Base-by-base conservation (phyloP, 1,284 basidiomycete genomes). In the Cutaneotrichosporon spelunceum region DNA sequence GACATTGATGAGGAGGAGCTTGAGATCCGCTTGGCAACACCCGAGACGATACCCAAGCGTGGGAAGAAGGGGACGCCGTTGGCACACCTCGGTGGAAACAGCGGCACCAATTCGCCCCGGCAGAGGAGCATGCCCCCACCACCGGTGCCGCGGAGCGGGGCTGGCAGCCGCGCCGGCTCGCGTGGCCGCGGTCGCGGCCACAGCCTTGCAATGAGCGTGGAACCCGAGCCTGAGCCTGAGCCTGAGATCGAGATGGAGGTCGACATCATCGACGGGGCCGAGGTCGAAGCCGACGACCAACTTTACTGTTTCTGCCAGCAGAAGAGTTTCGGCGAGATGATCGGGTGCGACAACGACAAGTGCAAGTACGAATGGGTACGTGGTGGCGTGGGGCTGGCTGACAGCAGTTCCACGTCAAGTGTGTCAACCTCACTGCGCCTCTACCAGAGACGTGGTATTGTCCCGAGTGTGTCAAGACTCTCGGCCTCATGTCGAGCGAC, bases 301-400 rank as follows among this genome's bases (percentile, higher is more conserved):
- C 83, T 85, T 21, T 98, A 98, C 78, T 98, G 93, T 79, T 85
- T 88, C 82, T 97, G 93, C 77, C 84, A 91, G 70, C 84, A 88
- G 24, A 84, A 88, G 64, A 92, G 90, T 72, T 94, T 88, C 72
- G 93, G 93, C 34, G 89, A 94, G 77, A 97, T 97, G 93, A 91
- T 97, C 71, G 93, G 87, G 4, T 97, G 93, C 76, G 93, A 97
- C 76, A 90, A 88, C 69, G 80, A 82, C 21, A 83, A 84, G 54
- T 97, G 93, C 79, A 86, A 88, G 70, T 83, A 85, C 64, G 93
- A 96, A 87, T 96, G 93, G 93, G 91, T 93, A 70, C 70, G 89
- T 34, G 7, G 14, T 34, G 2, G 21, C 8, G 11, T 26, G 34
- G 21, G 1, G 5, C 13, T 36, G 24, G 48, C 68, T 59, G 44